Evolutionary conservation across 2,329 filamentous ascomycete species (phyloP), one percentile per base, ranked within the genome.

Genomic region (Calonectria hongkongensis): DNA sequence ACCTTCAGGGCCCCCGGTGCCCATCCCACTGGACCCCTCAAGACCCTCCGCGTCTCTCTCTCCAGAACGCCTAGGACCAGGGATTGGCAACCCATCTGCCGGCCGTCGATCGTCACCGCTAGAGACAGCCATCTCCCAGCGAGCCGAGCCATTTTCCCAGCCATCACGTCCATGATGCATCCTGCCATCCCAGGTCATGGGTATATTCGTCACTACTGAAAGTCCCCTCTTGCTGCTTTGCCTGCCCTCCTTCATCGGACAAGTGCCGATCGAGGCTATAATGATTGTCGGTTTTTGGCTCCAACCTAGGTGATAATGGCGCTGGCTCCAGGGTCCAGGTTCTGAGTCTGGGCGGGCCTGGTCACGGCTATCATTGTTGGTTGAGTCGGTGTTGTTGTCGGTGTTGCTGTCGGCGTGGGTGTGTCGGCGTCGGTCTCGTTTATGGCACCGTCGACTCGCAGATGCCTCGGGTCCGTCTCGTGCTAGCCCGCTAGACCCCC

Each of bases 71-170:
- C 71, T 50, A 62, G 70, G 65, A 64, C 58, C 67, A 64, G 69
- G 54, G 66, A 50, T 51, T 33, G 36, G 72, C 41, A 58, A 54
- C 28, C 56, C 72, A 76, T 79, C 71, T 76, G 70, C 75, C 71
- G 71, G 63, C 54, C 64, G 71, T 77, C 71, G 71, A 77, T 79
- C 70, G 66, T 76, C 72, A 66, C 72, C 72, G 73, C 68, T 73
- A 74, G 68, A 48, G 68, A 63, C 69, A 68, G 66, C 62, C 73
- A 70, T 66, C 71, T 41, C 45, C 66, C 68, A 66, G 47, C 50
- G 71, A 72, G 64, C 70, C 51, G 67, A 72, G 50, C 39, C 72
- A 60, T 47, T 60, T 66, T 60, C 28, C 68, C 41, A 51, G 54
- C 67, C 47, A 47, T 69, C 64, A 67, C 28, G 69, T 56, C 41